phyloP scores from a whole-genome alignment of 768 basidiomycete genomes.

The Lactarius pseudohatsudake region DNA sequence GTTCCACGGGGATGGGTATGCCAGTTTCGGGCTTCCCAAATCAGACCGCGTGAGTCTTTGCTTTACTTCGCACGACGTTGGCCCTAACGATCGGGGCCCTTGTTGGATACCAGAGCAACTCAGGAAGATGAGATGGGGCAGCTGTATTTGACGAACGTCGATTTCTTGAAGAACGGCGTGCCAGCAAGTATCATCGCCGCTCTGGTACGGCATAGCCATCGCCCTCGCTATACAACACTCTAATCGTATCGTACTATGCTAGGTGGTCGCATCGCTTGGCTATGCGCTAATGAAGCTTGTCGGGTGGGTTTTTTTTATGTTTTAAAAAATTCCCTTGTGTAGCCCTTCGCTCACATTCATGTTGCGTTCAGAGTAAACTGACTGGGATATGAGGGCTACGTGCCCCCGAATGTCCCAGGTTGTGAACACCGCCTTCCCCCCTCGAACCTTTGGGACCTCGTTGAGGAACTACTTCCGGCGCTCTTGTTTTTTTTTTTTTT shows the following conservation, averaged over 20 bases:
- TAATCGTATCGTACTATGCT: constrained; percentile 3
- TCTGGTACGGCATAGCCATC: constrained; percentile 48
- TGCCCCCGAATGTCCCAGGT: not conserved
- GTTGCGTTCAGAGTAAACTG: constrained; percentile 13
- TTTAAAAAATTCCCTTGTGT: not conserved
- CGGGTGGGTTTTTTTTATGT: constrained; percentile 48
- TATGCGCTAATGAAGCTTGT: constrained; percentile 72
- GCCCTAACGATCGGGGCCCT: constrained; percentile 5
- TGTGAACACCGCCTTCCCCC: not conserved
- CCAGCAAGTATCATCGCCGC: constrained; percentile 92
- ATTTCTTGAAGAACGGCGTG: constrained; percentile 92
- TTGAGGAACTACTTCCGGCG: not conserved
- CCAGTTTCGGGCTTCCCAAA: constrained; percentile 99
- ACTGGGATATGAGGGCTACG: not conserved
- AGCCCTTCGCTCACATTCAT: not conserved
- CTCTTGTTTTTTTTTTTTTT: not conserved
- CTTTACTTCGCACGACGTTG: constrained; percentile 3
- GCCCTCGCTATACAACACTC: constrained; percentile 8
- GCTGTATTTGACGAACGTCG: constrained; percentile 77
- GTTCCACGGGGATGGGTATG: constrained; percentile 97
- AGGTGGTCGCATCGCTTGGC: constrained; percentile 87
- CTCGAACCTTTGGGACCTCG: constrained; percentile 1
- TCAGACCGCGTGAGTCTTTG: constrained; percentile 80
- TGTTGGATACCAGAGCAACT: constrained; percentile 58
- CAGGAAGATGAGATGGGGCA: constrained; percentile 95